Base-by-base conservation (phyloP, 495 filamentous ascomycete genomes). In the Hypoxylon lenormandii region DNA sequence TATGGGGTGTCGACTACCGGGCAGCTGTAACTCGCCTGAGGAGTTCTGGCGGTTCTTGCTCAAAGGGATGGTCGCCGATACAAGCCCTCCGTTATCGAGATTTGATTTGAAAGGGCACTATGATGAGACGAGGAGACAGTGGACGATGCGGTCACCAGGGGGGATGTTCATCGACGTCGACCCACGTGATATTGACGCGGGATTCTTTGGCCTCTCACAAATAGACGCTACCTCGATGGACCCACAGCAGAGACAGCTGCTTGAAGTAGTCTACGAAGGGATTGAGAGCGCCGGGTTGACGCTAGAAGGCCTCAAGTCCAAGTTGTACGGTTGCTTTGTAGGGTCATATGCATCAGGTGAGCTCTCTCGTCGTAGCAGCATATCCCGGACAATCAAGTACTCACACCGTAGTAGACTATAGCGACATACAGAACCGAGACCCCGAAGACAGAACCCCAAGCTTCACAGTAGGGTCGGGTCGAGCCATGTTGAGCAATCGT, bases 241-340 rank as follows among this genome's bases (percentile, higher is more conserved):
- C 72, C 92, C 92, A 2, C 90, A 91, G 69, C 92, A 93, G 74
- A 86, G 92, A 33, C 81, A 93, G 28, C 85, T 90, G 4, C 80
- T 96, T 6, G 86, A 91, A 36, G 92, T 89, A 40, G 89, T 90
- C 0, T 94, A 92, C 65, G 91, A 94, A 67, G 90, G 91, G 0
- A 81, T 96, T 0, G 92, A 96, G 74, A 91, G 89, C 83, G 89
- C 90, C 12, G 92, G 92, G 0, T 89, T 92, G 57, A 84, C 88
- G 37, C 90, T 91, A 0, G 88, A 91, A 1, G 86, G 85, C 1
- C 87, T 92, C 2, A 87, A 78, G 85, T 90, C 74, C 81, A 89
- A 5, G 86, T 93, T 33, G 92, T 90, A 16, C n/a, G n/a, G n/a
- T n/a, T 90, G 91, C 13, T 93, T 93, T 77, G 89, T 93, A 66